Percentiles rank a stretch among this genome's conserved stretches.
Evolutionary conservation across 2,329 filamentous ascomycete species (phyloP).

Genomic region (Orbilia brochopaga): DNA sequence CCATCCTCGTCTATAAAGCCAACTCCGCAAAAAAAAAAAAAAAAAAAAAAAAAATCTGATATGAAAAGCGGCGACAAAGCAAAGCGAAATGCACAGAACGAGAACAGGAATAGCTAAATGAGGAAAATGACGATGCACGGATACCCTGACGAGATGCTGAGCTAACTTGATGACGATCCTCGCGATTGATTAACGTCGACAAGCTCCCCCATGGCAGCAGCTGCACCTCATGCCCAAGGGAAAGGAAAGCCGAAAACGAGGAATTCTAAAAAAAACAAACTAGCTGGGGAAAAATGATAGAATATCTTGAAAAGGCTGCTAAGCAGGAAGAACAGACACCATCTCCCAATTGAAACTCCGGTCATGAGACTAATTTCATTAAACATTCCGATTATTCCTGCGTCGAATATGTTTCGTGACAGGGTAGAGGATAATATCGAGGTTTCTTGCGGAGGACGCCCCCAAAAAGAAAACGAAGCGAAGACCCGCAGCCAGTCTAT

Average conservation of each 20-base stretch:
- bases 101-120: conserved; percentile 37
- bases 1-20: conserved; percentile 52
- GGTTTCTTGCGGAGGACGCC: conserved; percentile 48
- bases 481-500: conserved; percentile 41
- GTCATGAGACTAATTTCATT: conserved; percentile 52
- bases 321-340: conserved; percentile 38
- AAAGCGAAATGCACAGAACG: conserved; percentile 49
- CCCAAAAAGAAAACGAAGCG: conserved; percentile 43
- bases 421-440: conserved; percentile 51
- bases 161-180: conserved; percentile 50
- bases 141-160: conserved; percentile 44
- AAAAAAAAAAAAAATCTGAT: too few relatives aligned
- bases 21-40: conserved; percentile 51
- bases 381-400: conserved; percentile 52
- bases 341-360: conserved; percentile 51
- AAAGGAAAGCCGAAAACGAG: conserved; percentile 26
- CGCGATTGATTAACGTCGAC: conserved; percentile 50
- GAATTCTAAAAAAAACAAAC: conserved; percentile 47
- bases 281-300: conserved; percentile 5
- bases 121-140: conserved; percentile 51
- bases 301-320: conserved; percentile 37
- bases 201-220: conserved; percentile 49
- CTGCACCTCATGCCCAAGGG: conserved; percentile 28
- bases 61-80: conserved; percentile 44
- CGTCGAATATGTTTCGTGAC: conserved; percentile 46